Evolutionary conservation across 306 rosid genomes (phyloP), one percentile per base, ranked within the genome.

Genomic region (Gastrolobium bilobum): DNA sequence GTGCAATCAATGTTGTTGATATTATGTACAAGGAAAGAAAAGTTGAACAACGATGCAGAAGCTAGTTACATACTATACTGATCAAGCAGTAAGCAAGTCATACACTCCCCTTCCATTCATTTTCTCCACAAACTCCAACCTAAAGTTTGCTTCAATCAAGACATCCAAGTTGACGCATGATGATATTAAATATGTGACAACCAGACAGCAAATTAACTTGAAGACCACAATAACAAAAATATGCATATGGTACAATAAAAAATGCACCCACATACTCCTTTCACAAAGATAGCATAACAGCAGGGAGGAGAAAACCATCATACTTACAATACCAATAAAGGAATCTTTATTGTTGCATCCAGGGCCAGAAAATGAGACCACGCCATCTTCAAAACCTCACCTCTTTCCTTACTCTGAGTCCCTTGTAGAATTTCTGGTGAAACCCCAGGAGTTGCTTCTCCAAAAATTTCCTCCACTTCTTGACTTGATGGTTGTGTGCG

Each of bases 271-370:
- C 8, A 6, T 61, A 69, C 53, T 59, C 35, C 70, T 57, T 70
- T 50, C 48, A 37, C 58, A 64, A 46, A 52, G 46, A 68, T 44
- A 57, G 54, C 53, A 78, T 38, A 67, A 68, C 57, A 58, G 46
- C 44, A 63, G 54, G 61, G 14, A 77, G 62, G 53, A n/a, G 61
- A 77, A 71, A 40, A 68, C 11, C 73, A 77, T 0, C 57, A 29
- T 78, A 89, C 98, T 92, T 87, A 94, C 98, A 94, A 94, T 75
- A 94, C 71, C 63, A 94, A 66, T 65, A 92, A 68, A 71, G 97
- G 98, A 69, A 92, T 83, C 91, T 87, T 94, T 83, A 92, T 61
- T 67, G 93, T 64, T 63, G 88, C 86, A 75, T 92, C 90, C 74
- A 92, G 83, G 60, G 90, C 84, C 72, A 86, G 79, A 86, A 91